Evolutionary conservation across 768 basidiomycete species (phyloP).

Genomic region (Podaxis carcinomalis): DNA sequence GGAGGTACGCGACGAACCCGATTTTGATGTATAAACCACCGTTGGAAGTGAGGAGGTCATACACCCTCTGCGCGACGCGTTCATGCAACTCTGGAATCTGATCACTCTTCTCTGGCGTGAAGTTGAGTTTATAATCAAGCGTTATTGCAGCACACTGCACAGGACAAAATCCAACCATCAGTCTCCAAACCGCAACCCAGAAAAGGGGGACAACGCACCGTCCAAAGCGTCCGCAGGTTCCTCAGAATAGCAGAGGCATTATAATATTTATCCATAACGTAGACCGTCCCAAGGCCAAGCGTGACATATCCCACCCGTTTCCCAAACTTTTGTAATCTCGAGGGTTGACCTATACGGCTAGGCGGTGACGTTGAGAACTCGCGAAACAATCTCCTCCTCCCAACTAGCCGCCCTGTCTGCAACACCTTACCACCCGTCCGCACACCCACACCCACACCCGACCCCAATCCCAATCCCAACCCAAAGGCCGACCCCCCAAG

Average conservation of each 20-base stretch:
- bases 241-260: constrained; percentile 56
- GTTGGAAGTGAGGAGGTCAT: constrained; percentile 73
- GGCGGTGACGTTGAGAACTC: neutral
- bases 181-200: neutral
- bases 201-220: constrained; percentile 29
- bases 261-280: constrained; percentile 42
- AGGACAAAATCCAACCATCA: neutral
- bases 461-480: neutral
- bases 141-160: constrained; percentile 64
- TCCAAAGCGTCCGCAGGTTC: constrained; percentile 50
- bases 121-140: constrained; percentile 86
- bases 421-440: neutral
- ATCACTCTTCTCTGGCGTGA: constrained; percentile 65
- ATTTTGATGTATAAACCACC: constrained; percentile 87
- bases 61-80: constrained; percentile 76
- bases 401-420: neutral
- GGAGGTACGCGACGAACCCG: constrained; percentile 30
- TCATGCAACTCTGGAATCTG: constrained; percentile 79
- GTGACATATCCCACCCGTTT: constrained; percentile 30
- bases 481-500: neutral
- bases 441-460: too few species aligned
- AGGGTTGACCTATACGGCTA: neutral
- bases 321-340: neutral
- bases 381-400: neutral
- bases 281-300: constrained; percentile 37